A percentile compares a stretch with the other conserved stretches of the same genome.
Conservation (phyloP, 2,329 filamentous ascomycete genomes). For the Pseudomassariella vexata region DNA sequence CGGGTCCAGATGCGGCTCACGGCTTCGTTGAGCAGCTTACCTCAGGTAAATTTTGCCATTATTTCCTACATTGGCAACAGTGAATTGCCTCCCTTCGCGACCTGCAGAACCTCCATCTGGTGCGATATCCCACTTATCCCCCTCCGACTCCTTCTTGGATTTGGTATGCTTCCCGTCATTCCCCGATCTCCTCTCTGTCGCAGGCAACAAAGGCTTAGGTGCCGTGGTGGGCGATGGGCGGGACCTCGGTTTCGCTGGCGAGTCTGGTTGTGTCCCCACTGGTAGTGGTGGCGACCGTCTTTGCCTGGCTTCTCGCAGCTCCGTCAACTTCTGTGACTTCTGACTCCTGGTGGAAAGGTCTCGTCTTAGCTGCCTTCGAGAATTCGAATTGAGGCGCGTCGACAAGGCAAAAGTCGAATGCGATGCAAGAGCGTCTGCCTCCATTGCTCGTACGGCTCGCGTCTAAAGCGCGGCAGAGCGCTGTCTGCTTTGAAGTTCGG, state of each 20-base stretch:
- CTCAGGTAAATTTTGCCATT: constrained; percentile 78
- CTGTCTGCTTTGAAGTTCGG: constrained; percentile 17
- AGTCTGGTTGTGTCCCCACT: constrained; percentile 11
- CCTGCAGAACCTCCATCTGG: constrained; percentile 56
- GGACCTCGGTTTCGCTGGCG: constrained; percentile 11
- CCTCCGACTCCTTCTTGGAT: constrained; percentile 47
- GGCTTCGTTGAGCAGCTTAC: constrained; percentile 44
- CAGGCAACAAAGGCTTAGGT: constrained; percentile 21
- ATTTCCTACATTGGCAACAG: constrained; percentile 76
- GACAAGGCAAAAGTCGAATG: constrained; percentile 16
- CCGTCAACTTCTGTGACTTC: constrained; percentile 12
- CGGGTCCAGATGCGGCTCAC: no score
- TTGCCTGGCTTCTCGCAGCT: constrained; percentile 13
- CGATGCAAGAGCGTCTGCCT: constrained; percentile 18
- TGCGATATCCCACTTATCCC: constrained; percentile 49
- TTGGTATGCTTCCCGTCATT: constrained; percentile 23
- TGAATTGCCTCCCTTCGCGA: constrained; percentile 66
- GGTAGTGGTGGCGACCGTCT: constrained; percentile 16
- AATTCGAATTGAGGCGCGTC: constrained; percentile 16
- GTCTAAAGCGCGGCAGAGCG: constrained; percentile 23
- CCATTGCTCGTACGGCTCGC: constrained; percentile 14
- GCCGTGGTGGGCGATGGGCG: constrained; percentile 14
- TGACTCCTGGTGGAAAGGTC: constrained; percentile 14
- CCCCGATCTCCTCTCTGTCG: constrained; percentile 16
- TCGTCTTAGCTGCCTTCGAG: constrained; percentile 15